Base-by-base conservation (phyloP, 2,329 filamentous ascomycete species). In the Venturia asperata region DNA sequence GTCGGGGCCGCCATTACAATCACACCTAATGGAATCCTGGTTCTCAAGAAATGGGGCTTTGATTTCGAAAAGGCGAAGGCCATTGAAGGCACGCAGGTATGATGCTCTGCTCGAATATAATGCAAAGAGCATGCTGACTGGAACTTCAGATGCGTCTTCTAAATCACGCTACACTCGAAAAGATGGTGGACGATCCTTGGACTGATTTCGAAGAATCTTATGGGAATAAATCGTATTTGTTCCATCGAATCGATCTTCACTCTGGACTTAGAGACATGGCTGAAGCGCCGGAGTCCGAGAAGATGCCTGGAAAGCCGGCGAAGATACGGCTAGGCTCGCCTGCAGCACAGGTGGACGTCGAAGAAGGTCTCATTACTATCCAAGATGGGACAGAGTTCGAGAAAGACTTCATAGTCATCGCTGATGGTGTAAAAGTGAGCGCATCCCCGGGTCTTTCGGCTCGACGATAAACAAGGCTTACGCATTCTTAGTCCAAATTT, bases 1-100 rank as follows among this genome's bases (percentile, higher is more conserved):
- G 69, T 77, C 34, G 78, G 78, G 4, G 78, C 78, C 1, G 78
- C 78, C 0, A 77, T 80, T 27, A 71, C 74, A 24, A 67, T 78
- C 21, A 73, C 74, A 21, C 76, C 77, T 1, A 78, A 79, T 65
- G 76, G 67, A 13, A 61, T 58, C 21, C 30, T 47, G 15, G 66
- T 67, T 6, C 62, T 68, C 24, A 37, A 49, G 13, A 52, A 49
- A 24, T 62, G 67, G 19, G 66, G 65, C 0, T 68, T 68, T 49
- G 49, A 47, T 19, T 68, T 68, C 30, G 47, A 42, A 3, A 63
- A 65, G 27, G 65, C 67, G 11, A 61, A 47, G 5, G 64, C 61
- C 11, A 56, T 63, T 13, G 34, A 45, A 41, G 47, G 34, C 24
- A 39, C n/a, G 39, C 30, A 58, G 37, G 34, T 60, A 27, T 24